Evolutionary conservation across 441 rosid species (phyloP), one percentile per base, ranked within the genome.

Genomic region (Adansonia gregorii): DNA sequence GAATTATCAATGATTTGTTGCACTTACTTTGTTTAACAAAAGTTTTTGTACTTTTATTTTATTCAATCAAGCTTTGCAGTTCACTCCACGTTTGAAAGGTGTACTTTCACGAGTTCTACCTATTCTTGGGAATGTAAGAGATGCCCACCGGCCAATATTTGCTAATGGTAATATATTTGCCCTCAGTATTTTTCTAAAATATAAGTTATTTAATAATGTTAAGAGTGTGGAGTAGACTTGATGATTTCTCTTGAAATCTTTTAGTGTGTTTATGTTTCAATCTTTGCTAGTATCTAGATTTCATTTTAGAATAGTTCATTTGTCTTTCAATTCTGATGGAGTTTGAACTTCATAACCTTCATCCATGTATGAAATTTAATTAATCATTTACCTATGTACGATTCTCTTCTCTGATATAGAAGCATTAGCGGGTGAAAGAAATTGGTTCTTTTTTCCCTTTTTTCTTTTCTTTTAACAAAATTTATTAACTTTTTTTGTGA

Each of bases 111-210:
- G 97, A 80, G 91, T 96, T 80, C 82, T 85, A 76, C 99, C 99
- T 76, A 85, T 92, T 78, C 96, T 96, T 81, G 98, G 99, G 76
- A 96, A 89, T 86, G 93, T 94, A 76, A 89, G 97, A 77, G 99
- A 96, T 86, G 78, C 82, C 76, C 91, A 94, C 76, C 88, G 97
- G 77, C 93, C 98, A 64, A 92, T 96, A 83, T 94, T 94, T 89
- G 98, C 99, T 76, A 92, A 92, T 83, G 99, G 99, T 96, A 88
- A 78, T 73, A 56, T 81, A 11, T 2, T 7, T 55, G 2, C 35
- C 31, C 19, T 39, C 65, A 17, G 24, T 55, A 17, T 8, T n/a
- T 31, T 4, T 6, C 7, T n/a, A n/a, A 54, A 54, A 19, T 8
- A 27, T 72, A 54, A 39, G 46, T 71, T 71, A 7, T 14, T 27